Evolutionary conservation across 2,329 filamentous ascomycete species (phyloP).

Genomic region (Anthostomella pinea): DNA sequence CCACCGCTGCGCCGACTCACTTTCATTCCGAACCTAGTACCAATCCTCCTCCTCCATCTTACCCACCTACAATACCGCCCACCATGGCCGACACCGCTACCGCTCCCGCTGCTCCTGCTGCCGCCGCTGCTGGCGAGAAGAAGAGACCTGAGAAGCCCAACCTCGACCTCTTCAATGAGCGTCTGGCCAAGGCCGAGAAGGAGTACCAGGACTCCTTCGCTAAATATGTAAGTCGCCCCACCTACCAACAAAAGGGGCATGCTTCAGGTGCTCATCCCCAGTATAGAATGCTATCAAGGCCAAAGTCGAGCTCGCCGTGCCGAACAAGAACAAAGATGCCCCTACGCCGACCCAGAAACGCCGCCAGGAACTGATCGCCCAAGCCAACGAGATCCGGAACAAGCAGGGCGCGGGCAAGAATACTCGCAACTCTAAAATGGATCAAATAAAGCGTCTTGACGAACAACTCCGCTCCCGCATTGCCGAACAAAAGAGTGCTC

Average conservation of each 20-base stretch:
- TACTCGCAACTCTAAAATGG: slow-evolving; percentile 71
- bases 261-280: slow-evolving; percentile 10
- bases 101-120: slow-evolving; percentile 45
- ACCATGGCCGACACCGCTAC: slow-evolving; percentile 48
- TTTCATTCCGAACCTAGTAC: not conserved
- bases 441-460: slow-evolving; percentile 90
- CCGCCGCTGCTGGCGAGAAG: slow-evolving; percentile 42
- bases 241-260: not conserved
- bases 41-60: slow-evolving; percentile 1
- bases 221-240: slow-evolving; percentile 33
- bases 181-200: slow-evolving; percentile 79
- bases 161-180: slow-evolving; percentile 77
- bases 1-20: not conserved
- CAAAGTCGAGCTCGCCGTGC: slow-evolving; percentile 81
- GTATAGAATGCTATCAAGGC: slow-evolving; percentile 77
- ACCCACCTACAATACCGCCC: slow-evolving; percentile 5
- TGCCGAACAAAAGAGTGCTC: slow-evolving; percentile 81
- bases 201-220: slow-evolving; percentile 76
- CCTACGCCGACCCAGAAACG: slow-evolving; percentile 78
- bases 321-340: slow-evolving; percentile 71
- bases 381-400: slow-evolving; percentile 79
- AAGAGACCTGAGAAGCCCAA: slow-evolving; percentile 82
- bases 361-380: slow-evolving; percentile 77
- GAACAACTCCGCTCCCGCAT: slow-evolving; percentile 83
- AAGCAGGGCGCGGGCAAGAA: slow-evolving; percentile 88